Conservation (phyloP, 805 yeast genomes). For the Metschnikowia vanudenii region DNA sequence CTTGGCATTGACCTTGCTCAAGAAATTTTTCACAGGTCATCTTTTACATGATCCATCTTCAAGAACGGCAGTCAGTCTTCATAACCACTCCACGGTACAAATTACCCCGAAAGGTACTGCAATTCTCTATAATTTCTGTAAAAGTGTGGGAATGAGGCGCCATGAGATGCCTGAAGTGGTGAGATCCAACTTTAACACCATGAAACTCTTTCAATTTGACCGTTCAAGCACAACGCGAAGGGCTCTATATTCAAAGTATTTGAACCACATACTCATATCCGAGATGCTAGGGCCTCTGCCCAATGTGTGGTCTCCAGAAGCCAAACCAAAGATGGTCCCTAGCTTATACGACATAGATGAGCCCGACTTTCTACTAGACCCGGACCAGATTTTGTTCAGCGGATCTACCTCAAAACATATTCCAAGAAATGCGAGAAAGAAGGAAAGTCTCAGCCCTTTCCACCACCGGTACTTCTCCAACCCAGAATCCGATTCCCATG, state of each 20-base stretch:
- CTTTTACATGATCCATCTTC: slow-evolving; percentile 74
- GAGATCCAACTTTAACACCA: slow-evolving; percentile 60
- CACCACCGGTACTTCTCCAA: slow-evolving; percentile 78
- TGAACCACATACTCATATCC: slow-evolving; percentile 63
- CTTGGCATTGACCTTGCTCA: slow-evolving; percentile 44
- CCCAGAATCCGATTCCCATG: slow-evolving; percentile 81
- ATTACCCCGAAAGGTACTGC: slow-evolving; percentile 93
- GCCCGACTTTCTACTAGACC: slow-evolving; percentile 2
- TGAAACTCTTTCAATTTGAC: slow-evolving; percentile 68
- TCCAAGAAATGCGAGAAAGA: background rate
- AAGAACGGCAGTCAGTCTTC: slow-evolving; percentile 55
- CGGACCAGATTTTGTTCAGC: slow-evolving; percentile 7
- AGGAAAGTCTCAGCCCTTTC: slow-evolving; percentile 45
- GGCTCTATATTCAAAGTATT: slow-evolving; percentile 58
- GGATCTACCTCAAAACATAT: background rate
- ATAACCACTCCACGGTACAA: slow-evolving; percentile 50
- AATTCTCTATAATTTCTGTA: slow-evolving; percentile 58
- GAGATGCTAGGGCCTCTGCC: slow-evolving; percentile 64
- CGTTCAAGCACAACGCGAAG: slow-evolving; percentile 54
- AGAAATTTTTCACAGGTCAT: slow-evolving; percentile 56
- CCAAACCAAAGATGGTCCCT: slow-evolving; percentile 44
- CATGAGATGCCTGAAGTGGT: slow-evolving; percentile 46
- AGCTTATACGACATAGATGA: slow-evolving; percentile 8
- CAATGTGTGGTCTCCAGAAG: slow-evolving; percentile 65
- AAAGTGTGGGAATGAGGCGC: slow-evolving; percentile 50